Evolutionary conservation across 2,329 filamentous ascomycete species (phyloP).

Genomic region (Beauveria asiatica): DNA sequence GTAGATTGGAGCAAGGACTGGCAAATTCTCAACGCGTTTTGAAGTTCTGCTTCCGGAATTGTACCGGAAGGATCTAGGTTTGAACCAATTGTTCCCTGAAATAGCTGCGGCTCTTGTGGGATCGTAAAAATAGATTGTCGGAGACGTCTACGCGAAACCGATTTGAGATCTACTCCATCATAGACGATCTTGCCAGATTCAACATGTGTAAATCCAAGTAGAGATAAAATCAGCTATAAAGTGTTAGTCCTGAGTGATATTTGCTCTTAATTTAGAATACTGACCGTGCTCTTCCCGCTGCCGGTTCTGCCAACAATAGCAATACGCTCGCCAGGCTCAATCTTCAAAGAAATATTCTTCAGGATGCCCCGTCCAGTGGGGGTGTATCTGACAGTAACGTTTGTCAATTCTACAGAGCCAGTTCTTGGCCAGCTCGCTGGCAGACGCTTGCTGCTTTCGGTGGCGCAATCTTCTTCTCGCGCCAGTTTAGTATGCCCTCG

Average conservation of each 20-base stretch:
- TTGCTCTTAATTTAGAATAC: slow-evolving; percentile 15
- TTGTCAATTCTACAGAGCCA: slow-evolving; percentile 39
- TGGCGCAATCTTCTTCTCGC: slow-evolving; percentile 31
- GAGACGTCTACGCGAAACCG: slow-evolving; percentile 39
- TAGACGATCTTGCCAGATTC: slow-evolving; percentile 44
- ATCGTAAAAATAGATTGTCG: slow-evolving; percentile 50
- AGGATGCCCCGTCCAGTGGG: slow-evolving; percentile 38
- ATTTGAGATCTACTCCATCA: slow-evolving; percentile 46
- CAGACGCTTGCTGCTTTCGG: slow-evolving; percentile 28
- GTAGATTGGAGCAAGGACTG: slow-evolving; percentile 46
- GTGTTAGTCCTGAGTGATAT: slow-evolving; percentile 11
- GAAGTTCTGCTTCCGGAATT: slow-evolving; percentile 43
- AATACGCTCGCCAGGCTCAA: slow-evolving; percentile 61
- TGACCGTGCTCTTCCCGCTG: slow-evolving; percentile 73
- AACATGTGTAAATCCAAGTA: slow-evolving; percentile 46
- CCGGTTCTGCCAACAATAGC: slow-evolving; percentile 75
- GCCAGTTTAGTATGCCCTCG: slow-evolving; percentile 38
- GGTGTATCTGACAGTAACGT: slow-evolving; percentile 41
- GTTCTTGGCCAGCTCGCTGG: slow-evolving; percentile 37
- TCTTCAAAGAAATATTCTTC: slow-evolving; percentile 39
- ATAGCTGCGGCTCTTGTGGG: slow-evolving; percentile 49
- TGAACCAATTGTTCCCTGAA: slow-evolving; percentile 41
- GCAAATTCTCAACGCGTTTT: slow-evolving; percentile 52
- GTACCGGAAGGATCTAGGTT: slow-evolving; percentile 58
- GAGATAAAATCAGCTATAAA: slow-evolving; percentile 38